Conservation (phyloP, 2,329 filamentous ascomycete species). For the Pseudogymnoascus sp. region DNA sequence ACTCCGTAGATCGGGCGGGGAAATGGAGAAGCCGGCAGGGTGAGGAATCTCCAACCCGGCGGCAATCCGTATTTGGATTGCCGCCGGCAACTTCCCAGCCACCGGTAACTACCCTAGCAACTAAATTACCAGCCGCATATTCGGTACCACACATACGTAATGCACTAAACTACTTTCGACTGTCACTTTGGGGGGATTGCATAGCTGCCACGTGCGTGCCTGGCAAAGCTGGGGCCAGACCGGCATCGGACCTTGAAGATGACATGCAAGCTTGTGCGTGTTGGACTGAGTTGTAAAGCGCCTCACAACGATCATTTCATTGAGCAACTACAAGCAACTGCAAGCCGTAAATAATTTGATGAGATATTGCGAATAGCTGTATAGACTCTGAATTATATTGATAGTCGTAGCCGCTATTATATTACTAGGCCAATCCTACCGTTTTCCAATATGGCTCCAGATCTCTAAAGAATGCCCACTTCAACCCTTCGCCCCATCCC, state of each 20-base stretch:
- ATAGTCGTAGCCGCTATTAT: neutral
- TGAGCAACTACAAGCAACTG: neutral
- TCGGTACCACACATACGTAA: neutral
- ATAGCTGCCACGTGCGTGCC: neutral
- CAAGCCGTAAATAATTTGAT: neutral
- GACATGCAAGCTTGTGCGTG: neutral
- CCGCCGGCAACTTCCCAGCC: neutral
- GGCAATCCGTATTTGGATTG: neutral
- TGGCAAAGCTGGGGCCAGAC: neutral
- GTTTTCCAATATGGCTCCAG: conserved; percentile 24
- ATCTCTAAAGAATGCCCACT: conserved; percentile 42
- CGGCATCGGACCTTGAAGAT: neutral
- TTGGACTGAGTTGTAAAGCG: neutral
- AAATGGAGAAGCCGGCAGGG: neutral
- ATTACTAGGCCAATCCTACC: neutral
- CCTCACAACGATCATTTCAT: neutral
- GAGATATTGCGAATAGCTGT: neutral
- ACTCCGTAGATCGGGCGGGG: neutral
- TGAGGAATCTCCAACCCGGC: neutral
- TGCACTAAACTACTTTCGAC: neutral
- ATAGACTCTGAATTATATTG: neutral
- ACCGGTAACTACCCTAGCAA: no score
- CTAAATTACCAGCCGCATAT: neutral
- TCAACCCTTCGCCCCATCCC: conserved; percentile 34
- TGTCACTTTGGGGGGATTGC: neutral